Percentiles rank a stretch among this genome's conserved stretches.
phyloP scores from a whole-genome alignment of 2,329 filamentous ascomycete genomes.

The Verticillium zaregamsianum region DNA sequence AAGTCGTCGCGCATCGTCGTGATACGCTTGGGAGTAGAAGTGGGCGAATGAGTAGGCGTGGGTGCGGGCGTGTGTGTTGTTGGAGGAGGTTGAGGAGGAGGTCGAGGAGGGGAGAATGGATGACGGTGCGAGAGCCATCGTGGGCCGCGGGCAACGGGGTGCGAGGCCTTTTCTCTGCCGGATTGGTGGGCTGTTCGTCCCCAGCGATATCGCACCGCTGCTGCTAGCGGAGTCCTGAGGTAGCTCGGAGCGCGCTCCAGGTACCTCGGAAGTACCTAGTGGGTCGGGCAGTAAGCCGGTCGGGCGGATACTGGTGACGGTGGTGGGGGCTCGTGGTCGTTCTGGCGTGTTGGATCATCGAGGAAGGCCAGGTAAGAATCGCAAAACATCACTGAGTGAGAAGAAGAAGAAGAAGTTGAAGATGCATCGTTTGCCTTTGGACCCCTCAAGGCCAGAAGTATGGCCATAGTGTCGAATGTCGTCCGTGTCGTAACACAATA shows the following conservation, averaged over 20 bases:
- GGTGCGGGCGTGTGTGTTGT: conserved; percentile 4
- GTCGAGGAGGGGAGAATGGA: conserved; percentile 6
- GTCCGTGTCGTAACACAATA: background rate
- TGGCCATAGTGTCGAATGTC: background rate
- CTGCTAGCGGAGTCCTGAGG: background rate
- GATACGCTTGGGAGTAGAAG: background rate
- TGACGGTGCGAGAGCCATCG: conserved; percentile 10
- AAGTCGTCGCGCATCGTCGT: conserved; percentile 6
- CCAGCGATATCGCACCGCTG: conserved; percentile 3
- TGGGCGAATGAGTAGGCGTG: conserved; percentile 4
- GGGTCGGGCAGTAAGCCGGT: background rate
- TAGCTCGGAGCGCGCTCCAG: background rate
- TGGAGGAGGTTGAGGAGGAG: conserved; percentile 2
- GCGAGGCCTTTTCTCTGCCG: conserved; percentile 3
- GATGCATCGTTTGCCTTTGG: background rate
- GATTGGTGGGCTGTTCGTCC: conserved; percentile 1
- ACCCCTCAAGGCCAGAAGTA: background rate
- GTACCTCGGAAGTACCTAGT: conserved; percentile 1
- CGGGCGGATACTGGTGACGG: conserved; percentile 8
- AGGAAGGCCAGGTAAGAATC: background rate
- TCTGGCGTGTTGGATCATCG: background rate
- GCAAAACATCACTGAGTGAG: background rate
- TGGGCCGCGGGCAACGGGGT: conserved; percentile 6
- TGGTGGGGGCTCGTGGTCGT: conserved; percentile 7
- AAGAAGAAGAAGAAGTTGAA: conserved; percentile 6